These are phyloP conservation scores for Penicillium brasilianum DNA, from an alignment of 2,329 filamentous ascomycete genomes.

Conservation along the genomic window DNA sequence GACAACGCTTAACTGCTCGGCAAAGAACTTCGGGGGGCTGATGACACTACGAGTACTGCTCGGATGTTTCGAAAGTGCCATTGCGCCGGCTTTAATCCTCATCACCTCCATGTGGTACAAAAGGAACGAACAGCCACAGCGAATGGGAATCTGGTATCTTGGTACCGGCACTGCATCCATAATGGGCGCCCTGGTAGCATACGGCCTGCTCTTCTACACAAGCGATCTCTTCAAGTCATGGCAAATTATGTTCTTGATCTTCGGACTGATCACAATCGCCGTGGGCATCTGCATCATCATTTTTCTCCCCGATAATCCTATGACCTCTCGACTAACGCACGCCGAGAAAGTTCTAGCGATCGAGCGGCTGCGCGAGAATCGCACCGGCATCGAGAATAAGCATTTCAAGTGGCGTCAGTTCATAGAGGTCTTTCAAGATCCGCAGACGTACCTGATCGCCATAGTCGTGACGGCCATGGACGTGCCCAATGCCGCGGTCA, in stretches of 20 bases:
- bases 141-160: constrained; percentile 66
- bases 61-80: constrained; percentile 60
- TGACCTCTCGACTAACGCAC: constrained; percentile 44
- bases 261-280: constrained; percentile 51
- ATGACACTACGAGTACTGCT: constrained; percentile 57
- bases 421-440: constrained; percentile 51
- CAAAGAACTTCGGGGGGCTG: constrained; percentile 57
- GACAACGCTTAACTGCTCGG: constrained; percentile 55
- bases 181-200: constrained; percentile 59
- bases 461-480: constrained; percentile 43
- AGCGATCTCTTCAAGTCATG: constrained; percentile 48
- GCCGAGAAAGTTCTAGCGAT: constrained; percentile 45
- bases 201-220: constrained; percentile 59
- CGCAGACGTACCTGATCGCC: constrained; percentile 51
- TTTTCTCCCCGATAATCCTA: constrained; percentile 50
- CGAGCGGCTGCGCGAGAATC: constrained; percentile 52
- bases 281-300: constrained; percentile 45
- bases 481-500: constrained; percentile 51
- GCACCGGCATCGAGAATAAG: constrained; percentile 59
- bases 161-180: constrained; percentile 62
- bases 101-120: constrained; percentile 63
- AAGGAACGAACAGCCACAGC: constrained; percentile 61
- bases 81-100: constrained; percentile 61
- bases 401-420: constrained; percentile 55
- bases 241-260: constrained; percentile 57